phyloP scores from a whole-genome alignment of 2,329 filamentous ascomycete genomes.

The Hirsutella minnesotensis region DNA sequence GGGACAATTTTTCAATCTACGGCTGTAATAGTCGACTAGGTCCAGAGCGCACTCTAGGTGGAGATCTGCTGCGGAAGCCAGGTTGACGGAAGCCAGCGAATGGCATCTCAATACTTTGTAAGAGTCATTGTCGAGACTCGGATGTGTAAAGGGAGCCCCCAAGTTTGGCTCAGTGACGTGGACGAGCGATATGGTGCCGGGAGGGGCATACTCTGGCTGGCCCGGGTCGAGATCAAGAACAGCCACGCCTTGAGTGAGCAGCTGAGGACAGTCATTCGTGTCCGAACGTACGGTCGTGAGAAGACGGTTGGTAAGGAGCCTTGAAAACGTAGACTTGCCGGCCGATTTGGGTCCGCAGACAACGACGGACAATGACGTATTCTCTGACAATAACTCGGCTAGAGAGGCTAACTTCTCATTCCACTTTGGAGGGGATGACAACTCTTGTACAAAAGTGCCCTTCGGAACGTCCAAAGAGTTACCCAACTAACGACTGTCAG shows the following conservation, averaged over 20 bases:
- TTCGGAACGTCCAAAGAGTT: constrained; percentile 40
- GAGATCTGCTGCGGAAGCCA: constrained; percentile 53
- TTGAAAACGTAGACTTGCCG: constrained; percentile 66
- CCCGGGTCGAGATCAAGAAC: constrained; percentile 69
- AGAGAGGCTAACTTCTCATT: constrained; percentile 44
- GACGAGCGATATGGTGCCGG: constrained; percentile 58
- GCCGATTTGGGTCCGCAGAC: constrained; percentile 60
- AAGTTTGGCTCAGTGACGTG: constrained; percentile 50
- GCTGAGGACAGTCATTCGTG: constrained; percentile 3
- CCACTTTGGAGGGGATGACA: constrained; percentile 48
- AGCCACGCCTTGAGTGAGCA: constrained; percentile 25
- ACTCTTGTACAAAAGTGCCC: constrained; percentile 36
- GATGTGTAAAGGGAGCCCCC: constrained; percentile 56
- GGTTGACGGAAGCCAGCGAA: constrained; percentile 51
- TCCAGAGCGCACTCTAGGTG: constrained; percentile 54
- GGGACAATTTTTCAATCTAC: constrained; percentile 32
- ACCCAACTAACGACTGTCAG: constrained; percentile 32
- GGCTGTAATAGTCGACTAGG: constrained; percentile 46
- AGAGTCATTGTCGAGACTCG: constrained; percentile 19
- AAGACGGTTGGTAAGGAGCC: constrained; percentile 53
- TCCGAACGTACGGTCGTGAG: constrained; percentile 30
- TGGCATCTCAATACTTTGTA: constrained; percentile 46
- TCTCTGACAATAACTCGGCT: constrained; percentile 17
- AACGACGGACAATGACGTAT: constrained; percentile 32
- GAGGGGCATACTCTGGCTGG: constrained; percentile 62